Base-by-base conservation (phyloP, 2,329 filamentous ascomycete genomes). In the Pseudocercospora crystallina region DNA sequence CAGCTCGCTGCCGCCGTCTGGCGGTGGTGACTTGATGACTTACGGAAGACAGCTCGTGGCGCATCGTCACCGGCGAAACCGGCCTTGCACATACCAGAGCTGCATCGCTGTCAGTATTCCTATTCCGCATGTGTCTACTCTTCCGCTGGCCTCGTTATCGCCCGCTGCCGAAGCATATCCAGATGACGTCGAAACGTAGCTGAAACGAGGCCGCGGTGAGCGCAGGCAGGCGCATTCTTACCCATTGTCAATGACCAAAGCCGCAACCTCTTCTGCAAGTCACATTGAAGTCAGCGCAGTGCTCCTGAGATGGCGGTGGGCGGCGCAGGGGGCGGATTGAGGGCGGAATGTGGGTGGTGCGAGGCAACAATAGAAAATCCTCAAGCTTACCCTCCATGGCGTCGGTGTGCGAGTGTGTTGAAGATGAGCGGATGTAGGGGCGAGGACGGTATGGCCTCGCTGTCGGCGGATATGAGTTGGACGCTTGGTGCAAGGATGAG, bases 221-320 rank as follows among this genome's bases (percentile, higher is more conserved):
- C 43, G 52, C 31, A 39, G 42, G 37, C 15, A 30, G 51, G 59
- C 51, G 60, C 51, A 51, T 52, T 81, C 91, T 89, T 92, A 99
- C 94, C 94, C 94, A 97, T 99, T 99, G 91, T 99, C 94, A 82
- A 99, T 97, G 80, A 99, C 94, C 89, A 99, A 91, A 79, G 94
- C 94, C 79, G 94, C 94, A 80, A 99, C 94, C 90, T 99, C 94
- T 85, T 99, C 94, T 97, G 75, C 78, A 47, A 1, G 50, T 38
- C 48, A 50, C 42, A 57, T 20, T 49, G 30, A 40, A 54, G 59
- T 66, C 56, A 65, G 64, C 56, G 36, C 41, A 47, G 42, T 51
- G 51, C 35, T 30, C 31, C 36, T 14, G 35, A 26, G 17, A 38
- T 26, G 31, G 45, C 43, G 26, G 47, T 51, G 43, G 53, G 26